Evolutionary conservation across 495 filamentous ascomycete species (phyloP).

Genomic region (Bathelium albidoporum): DNA sequence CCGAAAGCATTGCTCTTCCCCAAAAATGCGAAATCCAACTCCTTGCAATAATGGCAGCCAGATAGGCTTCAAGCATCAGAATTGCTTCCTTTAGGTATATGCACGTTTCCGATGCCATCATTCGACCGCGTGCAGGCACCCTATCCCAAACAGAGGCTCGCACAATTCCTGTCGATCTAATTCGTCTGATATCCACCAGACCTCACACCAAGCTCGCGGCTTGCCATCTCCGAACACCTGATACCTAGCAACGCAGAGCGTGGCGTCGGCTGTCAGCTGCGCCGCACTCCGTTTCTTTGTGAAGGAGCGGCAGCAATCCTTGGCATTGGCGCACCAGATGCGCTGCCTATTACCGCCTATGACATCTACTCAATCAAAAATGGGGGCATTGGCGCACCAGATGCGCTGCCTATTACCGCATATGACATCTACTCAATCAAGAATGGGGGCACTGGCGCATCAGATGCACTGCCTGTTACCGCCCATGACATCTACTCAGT

Average conservation of each 20-base stretch:
- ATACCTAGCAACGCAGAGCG: no score
- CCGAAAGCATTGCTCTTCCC: neutral
- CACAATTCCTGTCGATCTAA: neutral
- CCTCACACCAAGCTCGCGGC: neutral
- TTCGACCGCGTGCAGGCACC: neutral
- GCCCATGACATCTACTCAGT: neutral
- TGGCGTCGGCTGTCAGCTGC: no score
- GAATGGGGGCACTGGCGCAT: no score
- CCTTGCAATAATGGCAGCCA: neutral
- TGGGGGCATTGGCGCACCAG: no score
- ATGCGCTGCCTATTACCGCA: no score
- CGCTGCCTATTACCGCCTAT: no score
- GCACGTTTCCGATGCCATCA: neutral
- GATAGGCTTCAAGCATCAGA: neutral
- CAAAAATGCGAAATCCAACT: neutral
- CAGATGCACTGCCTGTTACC: no score
- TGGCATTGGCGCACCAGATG: no score
- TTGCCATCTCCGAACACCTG: neutral
- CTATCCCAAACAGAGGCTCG: neutral
- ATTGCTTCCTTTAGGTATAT: neutral
- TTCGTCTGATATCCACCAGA: neutral
- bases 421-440: no score
- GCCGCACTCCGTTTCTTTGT: no score
- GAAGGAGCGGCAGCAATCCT: no score
- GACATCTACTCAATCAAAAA: no score